Evolutionary conservation across 2,329 filamentous ascomycete genomes (phyloP).

Genomic region (Tetracladium maxilliforme): DNA sequence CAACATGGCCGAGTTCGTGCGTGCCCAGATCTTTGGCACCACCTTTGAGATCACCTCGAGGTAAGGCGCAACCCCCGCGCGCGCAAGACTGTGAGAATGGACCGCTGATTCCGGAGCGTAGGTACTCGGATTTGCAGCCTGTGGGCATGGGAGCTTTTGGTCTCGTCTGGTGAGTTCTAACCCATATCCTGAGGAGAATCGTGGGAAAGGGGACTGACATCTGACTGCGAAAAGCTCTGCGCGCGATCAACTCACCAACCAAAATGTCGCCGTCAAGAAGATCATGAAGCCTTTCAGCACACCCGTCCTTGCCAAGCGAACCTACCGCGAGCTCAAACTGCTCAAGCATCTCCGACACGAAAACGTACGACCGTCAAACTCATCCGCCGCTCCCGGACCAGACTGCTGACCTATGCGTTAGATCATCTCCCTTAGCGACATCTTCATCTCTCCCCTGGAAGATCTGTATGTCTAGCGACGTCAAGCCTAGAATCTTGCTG

Average conservation of each 20-base stretch:
- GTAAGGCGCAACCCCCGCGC: slow-evolving; percentile 30
- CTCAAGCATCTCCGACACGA: slow-evolving; percentile 94
- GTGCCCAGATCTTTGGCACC: slow-evolving; percentile 97
- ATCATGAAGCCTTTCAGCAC: slow-evolving; percentile 99
- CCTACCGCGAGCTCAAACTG: slow-evolving; percentile 93
- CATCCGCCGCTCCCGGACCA: slow-evolving; percentile 1
- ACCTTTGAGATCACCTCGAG: slow-evolving; percentile 99
- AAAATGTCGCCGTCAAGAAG: slow-evolving; percentile 98
- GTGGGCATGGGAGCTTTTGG: slow-evolving; percentile 99
- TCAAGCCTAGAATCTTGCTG: slow-evolving; percentile 1
- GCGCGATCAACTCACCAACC: slow-evolving; percentile 91
- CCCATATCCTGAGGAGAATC: too few relatives aligned
- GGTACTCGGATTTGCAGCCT: slow-evolving; percentile 94
- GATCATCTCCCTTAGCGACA: slow-evolving; percentile 98
- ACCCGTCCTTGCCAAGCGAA: slow-evolving; percentile 93
- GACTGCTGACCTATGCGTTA: slow-evolving; percentile 19
- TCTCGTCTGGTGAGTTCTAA: slow-evolving; percentile 78
- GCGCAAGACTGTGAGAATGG: slow-evolving; percentile 1
- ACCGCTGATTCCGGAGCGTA: slow-evolving; percentile 19
- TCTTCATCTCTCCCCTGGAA: slow-evolving; percentile 97
- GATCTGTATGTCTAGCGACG: slow-evolving; percentile 67
- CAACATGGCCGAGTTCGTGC: slow-evolving; percentile 97
- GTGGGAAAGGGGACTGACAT: too few relatives aligned
- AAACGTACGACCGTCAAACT: slow-evolving; percentile 45
- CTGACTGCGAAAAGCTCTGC: slow-evolving; percentile 55